phyloP scores from a whole-genome alignment of 2,329 filamentous ascomycete genomes.

The Penicillium italicum region DNA sequence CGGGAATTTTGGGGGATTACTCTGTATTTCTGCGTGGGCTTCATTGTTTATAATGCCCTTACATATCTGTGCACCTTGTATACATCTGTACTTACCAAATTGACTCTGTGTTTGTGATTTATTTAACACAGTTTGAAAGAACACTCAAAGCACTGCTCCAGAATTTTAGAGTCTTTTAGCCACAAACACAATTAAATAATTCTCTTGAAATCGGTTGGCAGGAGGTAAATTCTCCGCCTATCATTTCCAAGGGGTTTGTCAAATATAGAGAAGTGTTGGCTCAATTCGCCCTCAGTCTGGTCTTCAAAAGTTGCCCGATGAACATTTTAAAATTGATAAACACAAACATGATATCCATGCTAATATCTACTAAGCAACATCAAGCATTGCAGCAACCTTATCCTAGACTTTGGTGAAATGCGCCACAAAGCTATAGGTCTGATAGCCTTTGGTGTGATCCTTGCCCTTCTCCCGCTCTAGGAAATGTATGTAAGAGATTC shows the following conservation, averaged over 20 bases:
- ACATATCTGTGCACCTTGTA: not conserved
- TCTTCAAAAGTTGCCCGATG: not conserved
- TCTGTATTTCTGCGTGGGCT: not conserved
- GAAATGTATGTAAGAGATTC: not conserved
- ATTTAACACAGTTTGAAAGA: not conserved
- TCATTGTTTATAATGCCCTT: not conserved
- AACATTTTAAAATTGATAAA: not conserved
- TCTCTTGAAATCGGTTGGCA: not conserved
- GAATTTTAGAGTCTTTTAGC: not conserved
- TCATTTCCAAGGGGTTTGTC: too few relatives aligned
- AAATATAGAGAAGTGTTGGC: not conserved
- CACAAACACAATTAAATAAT: not conserved
- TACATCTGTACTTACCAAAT: not conserved
- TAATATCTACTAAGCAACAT: not conserved
- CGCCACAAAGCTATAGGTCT: conserved; percentile 25
- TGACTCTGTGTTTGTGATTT: not conserved
- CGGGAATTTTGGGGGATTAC: not conserved
- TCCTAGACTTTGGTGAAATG: conserved; percentile 17
- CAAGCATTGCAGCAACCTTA: not conserved
- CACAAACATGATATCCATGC: not conserved
- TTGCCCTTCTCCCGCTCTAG: conserved; percentile 22
- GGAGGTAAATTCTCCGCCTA: not conserved
- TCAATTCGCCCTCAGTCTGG: not conserved
- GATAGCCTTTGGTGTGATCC: conserved; percentile 22
- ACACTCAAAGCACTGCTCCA: not conserved